Evolutionary conservation across 495 filamentous ascomycete genomes (phyloP).

Genomic region (Podospora didyma): DNA sequence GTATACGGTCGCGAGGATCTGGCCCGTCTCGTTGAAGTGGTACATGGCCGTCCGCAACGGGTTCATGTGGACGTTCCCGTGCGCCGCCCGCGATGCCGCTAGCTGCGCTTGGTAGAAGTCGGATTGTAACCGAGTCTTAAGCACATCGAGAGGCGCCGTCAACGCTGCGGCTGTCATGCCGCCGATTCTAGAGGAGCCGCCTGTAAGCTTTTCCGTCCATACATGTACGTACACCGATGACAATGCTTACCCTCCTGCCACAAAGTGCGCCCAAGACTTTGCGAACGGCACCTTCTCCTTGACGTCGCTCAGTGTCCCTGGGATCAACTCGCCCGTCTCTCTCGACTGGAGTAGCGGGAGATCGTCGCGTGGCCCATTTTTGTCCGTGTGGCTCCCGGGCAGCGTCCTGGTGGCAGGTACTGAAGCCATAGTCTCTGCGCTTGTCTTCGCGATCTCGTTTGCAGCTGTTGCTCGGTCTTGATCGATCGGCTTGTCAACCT

Average conservation of each 20-base stretch:
- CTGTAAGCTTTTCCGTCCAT: neutral
- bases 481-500: neutral
- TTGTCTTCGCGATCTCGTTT: too few species aligned
- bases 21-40: conserved; percentile 72
- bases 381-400: conserved; percentile 12
- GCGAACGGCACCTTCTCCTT: conserved; percentile 47
- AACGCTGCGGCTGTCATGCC: conserved; percentile 85
- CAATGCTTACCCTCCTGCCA: conserved; percentile 72
- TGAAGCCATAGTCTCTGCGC: conserved; percentile 17
- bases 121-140: conserved; percentile 86
- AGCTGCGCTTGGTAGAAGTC: conserved; percentile 81
- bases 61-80: conserved; percentile 34
- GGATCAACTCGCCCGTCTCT: conserved; percentile 57
- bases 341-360: conserved; percentile 51
- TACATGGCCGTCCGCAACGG: conserved; percentile 47
- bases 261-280: conserved; percentile 85
- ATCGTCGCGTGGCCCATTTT: conserved; percentile 10
- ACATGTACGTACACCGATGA: neutral
- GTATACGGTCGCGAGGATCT: conserved; percentile 75
- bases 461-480: neutral
- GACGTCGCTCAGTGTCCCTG: conserved; percentile 29
- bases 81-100: conserved; percentile 40
- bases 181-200: conserved; percentile 55
- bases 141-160: conserved; percentile 83
- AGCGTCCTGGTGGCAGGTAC: conserved; percentile 17